Evolutionary conservation across 202 grass and related monocot species (phyloP).

Genomic region (Schoenoplectus triqueter): DNA sequence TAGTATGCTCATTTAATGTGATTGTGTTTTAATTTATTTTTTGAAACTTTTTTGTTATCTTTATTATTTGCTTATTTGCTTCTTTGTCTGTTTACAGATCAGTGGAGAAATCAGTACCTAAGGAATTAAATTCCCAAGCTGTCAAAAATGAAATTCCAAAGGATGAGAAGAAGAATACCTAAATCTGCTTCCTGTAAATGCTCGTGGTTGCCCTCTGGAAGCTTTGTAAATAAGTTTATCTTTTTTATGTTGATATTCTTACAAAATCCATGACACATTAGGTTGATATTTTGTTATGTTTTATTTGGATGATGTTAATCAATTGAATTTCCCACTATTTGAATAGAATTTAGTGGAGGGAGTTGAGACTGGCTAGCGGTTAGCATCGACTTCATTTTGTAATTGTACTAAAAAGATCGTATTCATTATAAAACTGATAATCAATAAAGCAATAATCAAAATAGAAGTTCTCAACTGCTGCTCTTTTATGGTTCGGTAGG

Average conservation of each 20-base stretch:
- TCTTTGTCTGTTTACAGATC: constrained; percentile 41
- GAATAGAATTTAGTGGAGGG: neutral
- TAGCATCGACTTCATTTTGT: neutral
- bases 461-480: too few relatives aligned
- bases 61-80: neutral
- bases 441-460: too few relatives aligned
- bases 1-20: neutral
- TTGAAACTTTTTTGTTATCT: constrained; percentile 26
- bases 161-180: constrained; percentile 65
- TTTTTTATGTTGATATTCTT: neutral
- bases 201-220: neutral
- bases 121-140: constrained; percentile 72
- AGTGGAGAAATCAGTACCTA: constrained; percentile 51
- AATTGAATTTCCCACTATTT: neutral
- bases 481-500: too few relatives aligned
- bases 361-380: neutral
- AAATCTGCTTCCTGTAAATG: neutral
- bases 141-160: constrained; percentile 72
- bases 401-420: neutral
- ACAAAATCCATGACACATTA: neutral
- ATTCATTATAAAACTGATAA: neutral
- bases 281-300: neutral
- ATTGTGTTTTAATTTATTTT: neutral
- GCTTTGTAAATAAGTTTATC: neutral
- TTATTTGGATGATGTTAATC: neutral